Evolutionary conservation across 768 basidiomycete genomes (phyloP).

Genomic region (Cyclocybe cylindracea): DNA sequence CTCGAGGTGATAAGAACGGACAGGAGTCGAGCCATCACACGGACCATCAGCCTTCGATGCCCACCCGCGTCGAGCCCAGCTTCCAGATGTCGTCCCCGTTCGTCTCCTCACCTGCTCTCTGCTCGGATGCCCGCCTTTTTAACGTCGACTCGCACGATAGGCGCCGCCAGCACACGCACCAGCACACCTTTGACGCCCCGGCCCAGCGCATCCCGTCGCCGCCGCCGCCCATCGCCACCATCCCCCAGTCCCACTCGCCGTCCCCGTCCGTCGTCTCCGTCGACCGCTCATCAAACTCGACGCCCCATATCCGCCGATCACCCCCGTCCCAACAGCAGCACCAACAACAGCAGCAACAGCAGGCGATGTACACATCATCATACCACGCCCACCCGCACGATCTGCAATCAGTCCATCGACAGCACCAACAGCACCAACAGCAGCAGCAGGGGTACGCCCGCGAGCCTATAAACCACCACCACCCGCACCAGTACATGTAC

Average conservation of each 20-base stretch:
- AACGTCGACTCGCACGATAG: slow-evolving; percentile 17
- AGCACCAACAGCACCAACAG: slow-evolving; percentile 24
- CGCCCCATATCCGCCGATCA: slow-evolving; percentile 53
- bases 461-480: slow-evolving; percentile 7
- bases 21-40: slow-evolving; percentile 13
- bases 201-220: slow-evolving; percentile 36
- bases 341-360: slow-evolving; percentile 29
- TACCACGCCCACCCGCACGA: slow-evolving; percentile 39
- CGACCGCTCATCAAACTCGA: slow-evolving; percentile 61
- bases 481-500: slow-evolving; percentile 1
- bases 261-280: slow-evolving; percentile 59
- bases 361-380: slow-evolving; percentile 30
- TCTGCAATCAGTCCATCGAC: slow-evolving; percentile 19
- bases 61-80: slow-evolving; percentile 44
- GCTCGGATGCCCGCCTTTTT: slow-evolving; percentile 13
- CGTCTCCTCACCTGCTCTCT: slow-evolving; percentile 16
- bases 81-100: slow-evolving; percentile 30
- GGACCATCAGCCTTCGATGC: slow-evolving; percentile 37
- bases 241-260: slow-evolving; percentile 48
- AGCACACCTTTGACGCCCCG: slow-evolving; percentile 41
- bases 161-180: slow-evolving; percentile 28
- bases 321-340: slow-evolving; percentile 32
- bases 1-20: slow-evolving; percentile 39
- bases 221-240: slow-evolving; percentile 52
- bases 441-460: slow-evolving; percentile 19